Percentiles rank a stretch among this genome's conserved stretches.
These are phyloP conservation scores for Russula sp. DNA, from an alignment of 768 basidiomycete genomes.

Conservation along the genomic window DNA sequence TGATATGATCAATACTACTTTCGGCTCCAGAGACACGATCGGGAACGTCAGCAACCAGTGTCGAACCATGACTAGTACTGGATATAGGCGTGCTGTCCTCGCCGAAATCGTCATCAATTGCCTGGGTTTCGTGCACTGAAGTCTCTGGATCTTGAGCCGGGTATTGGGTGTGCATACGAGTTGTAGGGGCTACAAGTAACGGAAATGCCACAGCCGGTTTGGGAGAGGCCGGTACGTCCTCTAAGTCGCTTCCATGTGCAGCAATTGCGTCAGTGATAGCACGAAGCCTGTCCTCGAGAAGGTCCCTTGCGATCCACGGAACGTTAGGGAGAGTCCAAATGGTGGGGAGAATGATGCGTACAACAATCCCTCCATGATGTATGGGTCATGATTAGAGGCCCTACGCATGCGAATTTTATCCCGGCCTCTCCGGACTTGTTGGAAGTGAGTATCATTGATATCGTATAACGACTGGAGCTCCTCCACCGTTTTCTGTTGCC, in stretches of 20 bases:
- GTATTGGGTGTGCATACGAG: background rate
- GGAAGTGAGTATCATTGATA: conserved; percentile 2
- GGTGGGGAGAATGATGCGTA: background rate
- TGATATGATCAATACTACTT: background rate
- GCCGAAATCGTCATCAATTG: conserved; percentile 3
- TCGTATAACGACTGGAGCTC: conserved; percentile 11
- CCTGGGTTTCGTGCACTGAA: conserved; percentile 1
- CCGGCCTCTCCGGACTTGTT: conserved; percentile 2
- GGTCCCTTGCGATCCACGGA: conserved; percentile 24
- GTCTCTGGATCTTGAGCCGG: background rate
- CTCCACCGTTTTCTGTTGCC: background rate
- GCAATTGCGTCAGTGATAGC: conserved; percentile 36
- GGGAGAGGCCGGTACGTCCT: background rate
- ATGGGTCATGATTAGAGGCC: conserved; percentile 3
- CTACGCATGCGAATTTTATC: conserved; percentile 13
- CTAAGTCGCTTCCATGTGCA: conserved; percentile 8
- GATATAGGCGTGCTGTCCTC: conserved; percentile 1
- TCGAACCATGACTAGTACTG: conserved; percentile 10
- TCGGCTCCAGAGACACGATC: background rate
- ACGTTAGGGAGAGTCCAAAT: background rate
- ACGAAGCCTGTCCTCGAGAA: conserved; percentile 35
- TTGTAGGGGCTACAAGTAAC: background rate
- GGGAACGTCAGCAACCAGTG: conserved; percentile 5
- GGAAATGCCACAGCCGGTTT: background rate
- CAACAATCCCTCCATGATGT: conserved; percentile 8